Evolutionary conservation across 164 flowering plant species (phyloP), one percentile per base, ranked within the genome.

Genomic region (Chimonanthus praecox): DNA sequence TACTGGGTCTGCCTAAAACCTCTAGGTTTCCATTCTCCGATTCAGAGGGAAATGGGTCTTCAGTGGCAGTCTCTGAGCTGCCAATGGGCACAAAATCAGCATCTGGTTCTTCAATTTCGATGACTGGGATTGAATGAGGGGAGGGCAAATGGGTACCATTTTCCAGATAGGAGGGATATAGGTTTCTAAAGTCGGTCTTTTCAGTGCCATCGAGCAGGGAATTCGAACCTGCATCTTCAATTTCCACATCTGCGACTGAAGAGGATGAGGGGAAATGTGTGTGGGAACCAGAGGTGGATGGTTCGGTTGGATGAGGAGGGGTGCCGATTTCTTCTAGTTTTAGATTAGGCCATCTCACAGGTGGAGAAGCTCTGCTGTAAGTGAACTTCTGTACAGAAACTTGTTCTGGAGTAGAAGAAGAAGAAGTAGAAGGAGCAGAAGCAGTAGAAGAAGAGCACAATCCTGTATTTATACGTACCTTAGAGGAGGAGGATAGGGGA

Each of bases 331-430:
- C 66, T 47, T 47, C 71, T 8, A 84, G 81, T 61, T 87, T 92
- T n/a, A 88, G 74, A 73, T 92, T 78, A 13, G 97, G 98, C 96
- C 96, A 94, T 84, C 96, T 86, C 33, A 87, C 87, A 0, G 94
- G 83, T 0, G 97, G 94, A 7, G 88, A 86, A 60, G 98, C 94
- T 82, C 96, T 86, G 62, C 84, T 82, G 69, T 94, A 92, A 58
- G 74, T 84, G 74, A 92, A 94, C 45, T 82, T 84, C 47, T 51
- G 71, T 18, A 48, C 8, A 33, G 68, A n/a, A 0, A 44, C 70
- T 43, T 68, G 63, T 50, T 72, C 74, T 18, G 50, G n/a, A 46
- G 63, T 4, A 9, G 65, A 50, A 66, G 64, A 9, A 51, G 65
- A 16, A 51, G 49, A 61, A 33, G 77, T 9, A 61, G 72, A 58